Conservation (phyloP, 345 rosid genomes). For the Pistacia integerrima region DNA sequence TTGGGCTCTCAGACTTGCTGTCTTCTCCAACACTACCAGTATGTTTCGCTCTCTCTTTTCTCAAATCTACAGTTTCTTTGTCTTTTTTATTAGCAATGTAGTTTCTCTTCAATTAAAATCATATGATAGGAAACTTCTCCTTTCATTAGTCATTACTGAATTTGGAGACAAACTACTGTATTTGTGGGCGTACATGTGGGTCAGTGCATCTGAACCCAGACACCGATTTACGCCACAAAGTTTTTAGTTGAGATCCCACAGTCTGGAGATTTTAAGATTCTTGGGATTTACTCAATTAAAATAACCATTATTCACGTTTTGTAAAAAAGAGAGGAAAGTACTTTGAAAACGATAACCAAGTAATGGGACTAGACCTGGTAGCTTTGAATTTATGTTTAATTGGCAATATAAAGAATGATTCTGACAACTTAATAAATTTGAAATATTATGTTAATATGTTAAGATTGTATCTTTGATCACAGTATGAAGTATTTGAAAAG, state of each 20-base stretch:
- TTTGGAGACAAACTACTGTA: slow-evolving; percentile 12
- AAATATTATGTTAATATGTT: background rate
- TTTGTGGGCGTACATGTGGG: slow-evolving; percentile 20
- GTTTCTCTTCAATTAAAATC: background rate
- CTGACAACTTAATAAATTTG: background rate
- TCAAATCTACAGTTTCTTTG: background rate
- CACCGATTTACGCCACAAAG: background rate
- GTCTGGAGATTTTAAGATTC: slow-evolving; percentile 15
- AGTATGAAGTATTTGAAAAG: background rate
- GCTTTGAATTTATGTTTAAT: background rate
- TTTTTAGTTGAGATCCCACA: slow-evolving; percentile 14
- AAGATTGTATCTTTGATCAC: background rate
- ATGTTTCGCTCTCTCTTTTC: slow-evolving; percentile 13
- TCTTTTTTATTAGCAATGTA: background rate
- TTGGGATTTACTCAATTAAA: slow-evolving; percentile 1
- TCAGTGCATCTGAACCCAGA: background rate
- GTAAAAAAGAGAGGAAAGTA: background rate
- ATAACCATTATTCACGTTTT: background rate
- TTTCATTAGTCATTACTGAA: background rate
- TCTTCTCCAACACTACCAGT: slow-evolving; percentile 82
- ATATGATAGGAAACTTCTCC: background rate
- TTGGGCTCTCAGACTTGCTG: slow-evolving; percentile 88
- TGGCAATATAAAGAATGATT: background rate
- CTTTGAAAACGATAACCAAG: background rate
- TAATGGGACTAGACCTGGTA: background rate